Base-by-base conservation (phyloP, 2,329 filamentous ascomycete genomes). In the Paraphaeosphaeria minitans region DNA sequence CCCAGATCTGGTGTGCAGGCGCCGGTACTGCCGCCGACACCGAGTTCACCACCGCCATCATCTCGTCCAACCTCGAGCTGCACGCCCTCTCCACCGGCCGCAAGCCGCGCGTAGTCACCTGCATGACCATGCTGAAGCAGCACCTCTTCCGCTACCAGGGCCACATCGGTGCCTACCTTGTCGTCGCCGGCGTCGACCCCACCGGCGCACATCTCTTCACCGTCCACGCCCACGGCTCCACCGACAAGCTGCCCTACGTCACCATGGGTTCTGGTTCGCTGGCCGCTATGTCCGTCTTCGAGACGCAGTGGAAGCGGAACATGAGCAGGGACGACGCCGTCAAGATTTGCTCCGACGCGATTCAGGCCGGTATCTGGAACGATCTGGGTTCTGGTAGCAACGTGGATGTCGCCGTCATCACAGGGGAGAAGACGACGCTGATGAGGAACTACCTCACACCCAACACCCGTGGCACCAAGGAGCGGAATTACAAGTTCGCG, bases 121-220 rank as follows among this genome's bases (percentile, higher is more conserved):
- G 93, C 85, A 99, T 99, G 95, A 99, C 95, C 53, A 89, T 99
- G 84, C 89, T 99, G 66, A 99, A 99, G 85, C 95, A 99, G 82
- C 95, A 99, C 79, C 91, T 99, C 63, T 99, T 99, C 90, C 89
- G 91, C 71, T 92, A 99, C 84, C 95, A 99, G 79, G 95, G 95
- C 69, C 87, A 99, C 82, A 97, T 99, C 69, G 95, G 96, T 69
- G 95, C 95, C 65, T 99, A 99, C 80, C 89, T 99, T 58, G 95
- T 99, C 67, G 92, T 99, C 58, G 95, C 95, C 39, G 95, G 95
- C 66, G 93, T 96, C 74, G 95, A 99, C 77, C 94, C 96, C 35
- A 99, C 95, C 0, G 95, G 95, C 72, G 88, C 90, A 47, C 93
- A 97, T 72, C 89, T 99, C 62, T 99, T 96, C 84, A 99, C 96